Evolutionary conservation across 495 filamentous ascomycete genomes (phyloP).

Genomic region (Neurospora tetraspora): DNA sequence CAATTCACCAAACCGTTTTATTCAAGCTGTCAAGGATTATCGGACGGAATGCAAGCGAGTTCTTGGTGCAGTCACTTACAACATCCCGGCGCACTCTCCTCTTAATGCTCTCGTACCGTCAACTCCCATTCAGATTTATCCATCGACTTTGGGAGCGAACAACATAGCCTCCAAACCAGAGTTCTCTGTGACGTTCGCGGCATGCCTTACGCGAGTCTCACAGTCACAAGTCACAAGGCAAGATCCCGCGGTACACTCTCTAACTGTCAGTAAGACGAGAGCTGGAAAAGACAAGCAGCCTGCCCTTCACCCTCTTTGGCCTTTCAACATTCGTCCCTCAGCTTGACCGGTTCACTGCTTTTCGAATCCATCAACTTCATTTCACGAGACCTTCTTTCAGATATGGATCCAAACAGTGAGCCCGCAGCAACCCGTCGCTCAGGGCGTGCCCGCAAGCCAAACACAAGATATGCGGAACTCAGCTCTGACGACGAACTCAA

Average conservation of each 20-base stretch:
- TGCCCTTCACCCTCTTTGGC: neutral
- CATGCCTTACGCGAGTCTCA: neutral
- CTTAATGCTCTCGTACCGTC: neutral
- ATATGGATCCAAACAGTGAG: neutral
- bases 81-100: neutral
- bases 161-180: neutral
- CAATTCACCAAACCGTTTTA: neutral
- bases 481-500: conserved; percentile 6
- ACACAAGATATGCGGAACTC: conserved; percentile 13
- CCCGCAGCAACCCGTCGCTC: conserved; percentile 21
- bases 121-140: neutral
- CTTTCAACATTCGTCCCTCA: neutral
- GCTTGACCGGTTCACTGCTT: neutral
- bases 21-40: neutral
- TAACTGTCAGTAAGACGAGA: neutral
- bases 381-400: neutral
- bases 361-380: neutral
- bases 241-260: neutral
- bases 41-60: neutral
- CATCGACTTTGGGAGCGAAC: neutral
- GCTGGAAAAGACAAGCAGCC: neutral
- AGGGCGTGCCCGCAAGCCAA: conserved; percentile 20
- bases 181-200: no score
- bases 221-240: neutral
- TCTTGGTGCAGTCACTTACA: neutral